Base-by-base conservation (phyloP, 331 rosid species). In the Phaseolus coccineus region DNA sequence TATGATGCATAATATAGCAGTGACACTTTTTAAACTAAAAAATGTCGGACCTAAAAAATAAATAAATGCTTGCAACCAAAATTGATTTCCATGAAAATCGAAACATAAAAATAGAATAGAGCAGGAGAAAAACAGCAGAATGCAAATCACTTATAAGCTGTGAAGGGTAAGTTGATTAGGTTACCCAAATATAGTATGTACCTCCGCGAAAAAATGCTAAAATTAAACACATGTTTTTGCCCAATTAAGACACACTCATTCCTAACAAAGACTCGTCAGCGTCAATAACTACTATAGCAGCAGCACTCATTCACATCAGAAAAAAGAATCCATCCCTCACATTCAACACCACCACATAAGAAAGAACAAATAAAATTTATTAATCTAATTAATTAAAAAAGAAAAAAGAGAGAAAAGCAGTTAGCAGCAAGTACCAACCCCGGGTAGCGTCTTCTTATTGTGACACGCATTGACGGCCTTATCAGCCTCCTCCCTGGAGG, bases 391-490 rank as follows among this genome's bases (percentile, higher is more conserved):
- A 3, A 61, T 5, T 1, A 63, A 10, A 56, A n/a, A 73, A 13
- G 19, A 16, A 14, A 31, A 73, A 22, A 15, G 11, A 77, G 77
- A 69, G 72, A 72, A 58, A 58, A 58, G 65, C 16, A 57, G 25
- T 28, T 8, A 27, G 16, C 15, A 58, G 30, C 2, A 14, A 87
- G 71, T 6, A 96, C 91, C 31, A 67, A 96, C 98, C 96, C 99
- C 99, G 5, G 97, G 94, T 35, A 96, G 66, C 8, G 99, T 93
- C 83, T 87, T 96, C 90, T 91, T 88, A 69, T 93, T 96, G 76
- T 96, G 98, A 85, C 98, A 96, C 15, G 96, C 97, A 96, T 87
- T 84, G 88, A 96, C 98, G 73, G 98, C 98, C 76, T 93, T 96
- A 84, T 96, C 99, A 5, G 99, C 99, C 79, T 96, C 99, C 30